Conservation (phyloP, 2,329 filamentous ascomycete species). For the Tolypocladium nubicola region DNA sequence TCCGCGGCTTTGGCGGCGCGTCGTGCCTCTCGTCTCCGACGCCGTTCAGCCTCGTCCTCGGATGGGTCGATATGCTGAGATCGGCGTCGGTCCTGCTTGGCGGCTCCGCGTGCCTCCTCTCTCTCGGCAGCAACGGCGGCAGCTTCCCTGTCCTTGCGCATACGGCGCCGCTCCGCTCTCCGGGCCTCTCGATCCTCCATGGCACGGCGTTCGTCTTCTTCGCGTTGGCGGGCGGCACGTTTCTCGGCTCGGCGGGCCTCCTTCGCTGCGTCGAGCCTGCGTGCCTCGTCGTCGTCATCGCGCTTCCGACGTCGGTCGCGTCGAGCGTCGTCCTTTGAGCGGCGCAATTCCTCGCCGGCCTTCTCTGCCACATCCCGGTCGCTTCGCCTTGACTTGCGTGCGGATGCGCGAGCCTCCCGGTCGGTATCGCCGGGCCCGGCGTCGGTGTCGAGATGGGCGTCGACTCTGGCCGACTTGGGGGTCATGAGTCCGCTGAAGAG, state of each 20-base stretch:
- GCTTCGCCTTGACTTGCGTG: slow-evolving; percentile 47
- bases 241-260: slow-evolving; percentile 47
- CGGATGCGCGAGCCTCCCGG: slow-evolving; percentile 50
- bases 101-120: slow-evolving; percentile 31
- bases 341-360: slow-evolving; percentile 40
- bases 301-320: slow-evolving; percentile 44
- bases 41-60: slow-evolving; percentile 42
- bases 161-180: slow-evolving; percentile 37
- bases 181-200: slow-evolving; percentile 37
- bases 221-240: slow-evolving; percentile 34
- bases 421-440: slow-evolving; percentile 41
- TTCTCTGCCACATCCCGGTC: slow-evolving; percentile 34
- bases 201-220: slow-evolving; percentile 38
- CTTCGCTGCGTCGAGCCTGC: slow-evolving; percentile 46
- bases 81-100: slow-evolving; percentile 39
- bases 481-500: slow-evolving; percentile 52
- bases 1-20: slow-evolving; percentile 32
- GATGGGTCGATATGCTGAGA: slow-evolving; percentile 31
- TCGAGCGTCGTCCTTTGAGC: slow-evolving; percentile 44
- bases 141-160: slow-evolving; percentile 37
- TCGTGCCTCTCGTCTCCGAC: slow-evolving; percentile 41
- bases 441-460: slow-evolving; percentile 38
- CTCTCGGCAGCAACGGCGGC: slow-evolving; percentile 29
- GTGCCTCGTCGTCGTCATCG: slow-evolving; percentile 45
- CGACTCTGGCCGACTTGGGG: slow-evolving; percentile 32